Percentiles rank a stretch among this genome's conserved stretches.
Evolutionary conservation across 495 filamentous ascomycete genomes (phyloP).

Genomic region (Aspergillus indologenus): DNA sequence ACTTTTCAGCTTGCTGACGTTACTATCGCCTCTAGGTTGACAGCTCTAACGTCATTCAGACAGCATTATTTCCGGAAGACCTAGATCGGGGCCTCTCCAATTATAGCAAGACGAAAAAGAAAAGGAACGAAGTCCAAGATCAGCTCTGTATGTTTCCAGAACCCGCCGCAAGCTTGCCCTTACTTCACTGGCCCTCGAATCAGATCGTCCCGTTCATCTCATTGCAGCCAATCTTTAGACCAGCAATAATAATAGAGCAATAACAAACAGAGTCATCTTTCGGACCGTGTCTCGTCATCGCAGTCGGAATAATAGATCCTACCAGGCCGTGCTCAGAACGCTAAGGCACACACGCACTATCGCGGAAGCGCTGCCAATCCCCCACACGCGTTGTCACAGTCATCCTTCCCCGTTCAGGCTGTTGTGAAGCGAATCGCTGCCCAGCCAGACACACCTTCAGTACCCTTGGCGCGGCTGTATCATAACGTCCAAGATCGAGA

Average conservation of each 20-base stretch:
- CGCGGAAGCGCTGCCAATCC: slow-evolving; percentile 37
- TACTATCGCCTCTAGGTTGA: slow-evolving; percentile 17
- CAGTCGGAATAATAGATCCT: slow-evolving; percentile 17
- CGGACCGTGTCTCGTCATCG: slow-evolving; percentile 24
- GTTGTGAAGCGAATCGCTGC: slow-evolving; percentile 46
- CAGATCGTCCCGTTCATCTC: background rate
- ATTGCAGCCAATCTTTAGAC: background rate
- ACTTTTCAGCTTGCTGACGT: slow-evolving; percentile 28
- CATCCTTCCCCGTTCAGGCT: slow-evolving; percentile 33
- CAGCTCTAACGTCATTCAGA: background rate
- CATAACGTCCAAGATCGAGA: slow-evolving; percentile 28
- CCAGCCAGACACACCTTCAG: slow-evolving; percentile 33
- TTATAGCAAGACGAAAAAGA: background rate
- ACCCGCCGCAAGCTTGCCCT: slow-evolving; percentile 1
- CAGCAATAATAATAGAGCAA: background rate
- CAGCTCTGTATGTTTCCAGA: slow-evolving; percentile 1
- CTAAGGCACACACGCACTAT: slow-evolving; percentile 33
- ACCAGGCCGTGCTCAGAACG: slow-evolving; percentile 31
- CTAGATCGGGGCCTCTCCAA: background rate
- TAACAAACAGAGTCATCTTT: slow-evolving; percentile 14
- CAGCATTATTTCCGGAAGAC: background rate
- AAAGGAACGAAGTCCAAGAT: background rate
- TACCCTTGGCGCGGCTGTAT: slow-evolving; percentile 29
- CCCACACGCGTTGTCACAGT: slow-evolving; percentile 32
- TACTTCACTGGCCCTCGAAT: background rate